These are phyloP conservation scores for Kwoniella europaea DNA, from an alignment of 768 basidiomycete species.

Conservation along the genomic window DNA sequence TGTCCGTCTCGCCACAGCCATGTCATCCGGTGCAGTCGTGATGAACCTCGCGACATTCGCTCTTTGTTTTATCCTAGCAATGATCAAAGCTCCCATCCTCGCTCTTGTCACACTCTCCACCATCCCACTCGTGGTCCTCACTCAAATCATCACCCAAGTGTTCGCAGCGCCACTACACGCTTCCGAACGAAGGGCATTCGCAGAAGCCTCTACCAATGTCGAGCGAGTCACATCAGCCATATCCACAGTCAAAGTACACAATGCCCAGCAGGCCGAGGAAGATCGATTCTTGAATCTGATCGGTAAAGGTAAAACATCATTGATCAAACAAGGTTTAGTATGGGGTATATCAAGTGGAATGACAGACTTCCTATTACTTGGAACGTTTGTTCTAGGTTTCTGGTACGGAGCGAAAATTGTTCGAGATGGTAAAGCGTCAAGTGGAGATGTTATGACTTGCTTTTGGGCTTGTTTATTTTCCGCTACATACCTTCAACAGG, in stretches of 20 bases:
- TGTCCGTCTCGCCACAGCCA: constrained; percentile 80
- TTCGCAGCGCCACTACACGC: constrained; percentile 71
- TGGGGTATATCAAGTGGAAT: constrained; percentile 76
- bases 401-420: constrained; percentile 94
- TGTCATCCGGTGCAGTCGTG: constrained; percentile 75
- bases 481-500: constrained; percentile 82
- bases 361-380: constrained; percentile 80
- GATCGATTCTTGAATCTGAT: constrained; percentile 64
- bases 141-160: constrained; percentile 75
- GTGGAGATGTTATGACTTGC: constrained; percentile 89
- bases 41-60: constrained; percentile 81
- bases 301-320: constrained; percentile 61
- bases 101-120: constrained; percentile 91
- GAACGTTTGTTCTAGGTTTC: constrained; percentile 95
- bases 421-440: constrained; percentile 68
- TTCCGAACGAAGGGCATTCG: constrained; percentile 70
- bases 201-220: constrained; percentile 75
- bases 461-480: constrained; percentile 98
- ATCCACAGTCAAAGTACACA: constrained; percentile 90
- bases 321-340: constrained; percentile 66
- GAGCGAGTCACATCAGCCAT: constrained; percentile 76
- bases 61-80: constrained; percentile 79
- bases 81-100: constrained; percentile 77
- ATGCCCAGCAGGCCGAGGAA: constrained; percentile 69
- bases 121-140: constrained; percentile 77